Conservation (phyloP, 257 asterid genomes). For the Solanum peruvianum region DNA sequence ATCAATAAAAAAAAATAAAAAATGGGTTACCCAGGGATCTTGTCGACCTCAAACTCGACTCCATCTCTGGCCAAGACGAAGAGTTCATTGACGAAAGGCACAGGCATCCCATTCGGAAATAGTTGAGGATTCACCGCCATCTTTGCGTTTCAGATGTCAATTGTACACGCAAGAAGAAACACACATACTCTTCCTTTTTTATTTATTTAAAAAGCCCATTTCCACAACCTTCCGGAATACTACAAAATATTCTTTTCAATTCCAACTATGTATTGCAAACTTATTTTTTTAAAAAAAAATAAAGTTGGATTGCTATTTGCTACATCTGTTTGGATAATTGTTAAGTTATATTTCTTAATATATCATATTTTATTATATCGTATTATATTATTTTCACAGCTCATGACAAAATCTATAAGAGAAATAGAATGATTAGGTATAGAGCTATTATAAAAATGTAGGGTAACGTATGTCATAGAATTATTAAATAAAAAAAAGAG, state of each 20-base stretch:
- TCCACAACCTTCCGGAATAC: not conserved
- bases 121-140: not conserved
- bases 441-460: too few species aligned
- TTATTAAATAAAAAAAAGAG: too few species aligned
- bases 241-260: not conserved
- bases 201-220: not conserved
- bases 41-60: not conserved
- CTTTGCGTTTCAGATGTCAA: not conserved
- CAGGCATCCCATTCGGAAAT: not conserved
- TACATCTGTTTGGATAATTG: not conserved
- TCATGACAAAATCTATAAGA: too few species aligned
- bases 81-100: not conserved
- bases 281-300: too few species aligned
- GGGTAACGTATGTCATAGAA: too few species aligned
- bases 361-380: too few species aligned
- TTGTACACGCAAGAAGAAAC: not conserved
- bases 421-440: too few species aligned
- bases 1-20: not conserved
- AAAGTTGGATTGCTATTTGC: not conserved
- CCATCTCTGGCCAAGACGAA: not conserved
- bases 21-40: not conserved
- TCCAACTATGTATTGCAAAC: not conserved
- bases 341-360: too few species aligned
- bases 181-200: not conserved
- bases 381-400: too few species aligned